Evolutionary conservation across 495 filamentous ascomycete genomes (phyloP), one percentile per base, ranked within the genome.

Genomic region (Evernia prunastri): DNA sequence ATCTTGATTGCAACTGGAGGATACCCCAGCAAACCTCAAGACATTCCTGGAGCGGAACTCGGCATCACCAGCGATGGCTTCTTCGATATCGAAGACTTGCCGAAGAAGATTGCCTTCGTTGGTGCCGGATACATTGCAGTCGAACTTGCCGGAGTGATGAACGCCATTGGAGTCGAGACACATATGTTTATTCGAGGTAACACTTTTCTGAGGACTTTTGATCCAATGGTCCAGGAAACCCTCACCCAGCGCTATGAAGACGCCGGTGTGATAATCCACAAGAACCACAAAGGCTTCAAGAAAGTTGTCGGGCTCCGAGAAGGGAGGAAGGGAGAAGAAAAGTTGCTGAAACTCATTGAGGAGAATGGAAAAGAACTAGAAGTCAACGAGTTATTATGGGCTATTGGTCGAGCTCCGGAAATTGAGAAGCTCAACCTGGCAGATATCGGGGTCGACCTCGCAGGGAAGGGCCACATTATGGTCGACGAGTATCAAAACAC

Each of bases 51-150:
- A 25, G 74, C 80, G 23, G 77, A 84, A 66, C 76, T 79, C 71
- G 83, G 82, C 53, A 86, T 86, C 66, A 84, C 79, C 31, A 85
- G 79, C 68, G 83, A 86, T 65, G 94, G 92, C 39, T 98, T 98
- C 79, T 97, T 97, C 77, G 92, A 95, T 69, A 88, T 98, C 60
- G 88, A 91, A 71, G 82, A 83, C 23, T 84, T 93, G 43, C 94
- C 94, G 25, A 92, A 92, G 73, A 95, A 91, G 80, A 84, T 96
- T 23, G 94, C 91, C 23, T 83, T 96, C 51, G 88, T 96, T n/a
- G 94, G 94, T 56, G 92, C 92, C 18, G 94, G 94, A 27, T 98
- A 98, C 75, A 97, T 98, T 72, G 92, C 91, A 15, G 90, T 97
- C 47, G 94, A 98, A 75, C 84, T 98, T 70, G 91, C 94, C 0